Evolutionary conservation across 2,329 filamentous ascomycete species (phyloP).

Genomic region (Fusarium multiceps): DNA sequence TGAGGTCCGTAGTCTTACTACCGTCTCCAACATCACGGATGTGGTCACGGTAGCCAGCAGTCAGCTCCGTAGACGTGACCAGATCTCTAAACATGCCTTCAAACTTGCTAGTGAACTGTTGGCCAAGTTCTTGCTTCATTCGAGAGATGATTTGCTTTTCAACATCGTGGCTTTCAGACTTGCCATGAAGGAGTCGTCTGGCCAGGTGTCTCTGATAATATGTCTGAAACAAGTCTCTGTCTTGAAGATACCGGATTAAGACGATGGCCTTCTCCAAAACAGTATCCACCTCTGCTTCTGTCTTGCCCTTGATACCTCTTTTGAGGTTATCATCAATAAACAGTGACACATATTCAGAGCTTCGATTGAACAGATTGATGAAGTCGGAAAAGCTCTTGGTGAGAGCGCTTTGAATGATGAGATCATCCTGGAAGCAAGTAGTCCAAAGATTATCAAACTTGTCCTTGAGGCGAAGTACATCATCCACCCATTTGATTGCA

Average conservation of each 20-base stretch:
- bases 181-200: slow-evolving; percentile 85
- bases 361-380: slow-evolving; percentile 88
- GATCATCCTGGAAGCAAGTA: slow-evolving; percentile 78
- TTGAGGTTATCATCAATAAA: slow-evolving; percentile 98
- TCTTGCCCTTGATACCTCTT: slow-evolving; percentile 92
- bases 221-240: slow-evolving; percentile 94
- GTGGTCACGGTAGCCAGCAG: slow-evolving; percentile 78
- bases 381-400: slow-evolving; percentile 91
- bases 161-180: slow-evolving; percentile 89
- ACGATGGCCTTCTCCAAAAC: slow-evolving; percentile 91
- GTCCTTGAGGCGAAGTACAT: slow-evolving; percentile 85
- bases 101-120: slow-evolving; percentile 90
- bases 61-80: slow-evolving; percentile 85
- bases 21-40: slow-evolving; percentile 64
- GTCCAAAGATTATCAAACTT: slow-evolving; percentile 88
- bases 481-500: slow-evolving; percentile 95
- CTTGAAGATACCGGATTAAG: slow-evolving; percentile 85
- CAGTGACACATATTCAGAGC: slow-evolving; percentile 91
- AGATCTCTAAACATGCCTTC: slow-evolving; percentile 99
- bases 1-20: slow-evolving; percentile 74
- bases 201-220: slow-evolving; percentile 99
- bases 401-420: slow-evolving; percentile 81
- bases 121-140: slow-evolving; percentile 97
- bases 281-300: slow-evolving; percentile 84
- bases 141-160: slow-evolving; percentile 96